Evolutionary conservation across 106 monocot genomes (phyloP).

Genomic region (Platanthera zijinensis): DNA sequence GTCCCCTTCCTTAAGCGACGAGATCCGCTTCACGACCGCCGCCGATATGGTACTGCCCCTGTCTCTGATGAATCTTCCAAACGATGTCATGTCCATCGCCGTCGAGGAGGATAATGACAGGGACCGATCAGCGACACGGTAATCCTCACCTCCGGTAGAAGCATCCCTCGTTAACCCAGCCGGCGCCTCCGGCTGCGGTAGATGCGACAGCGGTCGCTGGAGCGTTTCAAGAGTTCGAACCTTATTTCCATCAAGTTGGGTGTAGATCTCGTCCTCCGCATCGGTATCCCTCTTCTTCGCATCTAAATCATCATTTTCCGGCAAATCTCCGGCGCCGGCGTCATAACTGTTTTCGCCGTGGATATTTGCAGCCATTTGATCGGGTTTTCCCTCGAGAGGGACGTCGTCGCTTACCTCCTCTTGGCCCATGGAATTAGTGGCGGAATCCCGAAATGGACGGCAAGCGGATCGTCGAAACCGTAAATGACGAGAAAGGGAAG

Average conservation of each 20-base stretch:
- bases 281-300: neutral
- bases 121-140: constrained; percentile 32
- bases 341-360: neutral
- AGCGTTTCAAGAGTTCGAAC: neutral
- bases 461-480: neutral
- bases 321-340: neutral
- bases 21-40: constrained; percentile 59
- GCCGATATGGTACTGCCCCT: constrained; percentile 41
- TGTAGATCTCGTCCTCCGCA: neutral
- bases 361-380: neutral
- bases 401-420: constrained; percentile 12
- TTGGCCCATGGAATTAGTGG: constrained; percentile 11
- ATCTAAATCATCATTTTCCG: neutral
- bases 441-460: neutral
- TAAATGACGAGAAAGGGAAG: too few species aligned
- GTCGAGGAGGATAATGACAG: constrained; percentile 19
- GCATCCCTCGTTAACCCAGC: constrained; percentile 25
- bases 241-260: neutral
- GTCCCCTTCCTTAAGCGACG: constrained; percentile 27
- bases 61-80: constrained; percentile 53
- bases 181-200: constrained; percentile 79
- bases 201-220: constrained; percentile 38
- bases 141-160: constrained; percentile 20
- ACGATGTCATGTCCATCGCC: constrained; percentile 29
- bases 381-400: constrained; percentile 3